These are phyloP conservation scores for Penicillium herquei DNA, from an alignment of 495 filamentous ascomycete genomes.

Conservation along the genomic window DNA sequence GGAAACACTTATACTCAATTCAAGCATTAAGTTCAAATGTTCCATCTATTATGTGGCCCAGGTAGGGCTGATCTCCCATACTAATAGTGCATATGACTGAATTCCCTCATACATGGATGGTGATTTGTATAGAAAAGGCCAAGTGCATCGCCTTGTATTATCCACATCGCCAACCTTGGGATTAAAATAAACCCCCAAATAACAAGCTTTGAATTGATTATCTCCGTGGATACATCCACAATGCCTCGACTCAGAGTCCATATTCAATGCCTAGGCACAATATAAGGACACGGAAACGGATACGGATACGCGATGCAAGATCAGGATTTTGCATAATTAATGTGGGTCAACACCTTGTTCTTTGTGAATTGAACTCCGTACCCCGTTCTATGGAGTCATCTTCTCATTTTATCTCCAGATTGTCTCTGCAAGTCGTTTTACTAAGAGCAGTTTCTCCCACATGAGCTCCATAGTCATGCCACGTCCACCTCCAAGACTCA, in stretches of 20 bases:
- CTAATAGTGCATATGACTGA: no score
- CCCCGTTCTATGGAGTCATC: background rate
- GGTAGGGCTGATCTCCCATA: no score
- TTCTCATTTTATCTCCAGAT: background rate
- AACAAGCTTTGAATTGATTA: background rate
- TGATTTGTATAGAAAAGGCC: no score
- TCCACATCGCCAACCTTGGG: no score
- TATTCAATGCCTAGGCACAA: no score
- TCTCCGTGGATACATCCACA: background rate
- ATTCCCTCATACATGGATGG: no score
- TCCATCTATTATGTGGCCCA: no score
- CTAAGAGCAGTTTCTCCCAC: constrained; percentile 45
- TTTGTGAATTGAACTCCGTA: background rate
- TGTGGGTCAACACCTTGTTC: background rate
- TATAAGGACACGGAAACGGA: background rate
- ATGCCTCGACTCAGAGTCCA: no score
- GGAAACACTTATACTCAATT: no score
- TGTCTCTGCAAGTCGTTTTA: constrained; percentile 10
- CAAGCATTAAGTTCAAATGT: no score
- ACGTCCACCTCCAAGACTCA: constrained; percentile 49
- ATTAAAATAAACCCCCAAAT: no score
- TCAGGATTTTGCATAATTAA: background rate
- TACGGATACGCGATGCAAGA: background rate
- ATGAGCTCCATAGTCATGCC: constrained; percentile 56
- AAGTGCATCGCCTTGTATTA: no score